A percentile compares a stretch with the other conserved stretches of the same genome.
Evolutionary conservation across 2,329 filamentous ascomycete genomes (phyloP).

Genomic region (Macrophomina phaseolina): DNA sequence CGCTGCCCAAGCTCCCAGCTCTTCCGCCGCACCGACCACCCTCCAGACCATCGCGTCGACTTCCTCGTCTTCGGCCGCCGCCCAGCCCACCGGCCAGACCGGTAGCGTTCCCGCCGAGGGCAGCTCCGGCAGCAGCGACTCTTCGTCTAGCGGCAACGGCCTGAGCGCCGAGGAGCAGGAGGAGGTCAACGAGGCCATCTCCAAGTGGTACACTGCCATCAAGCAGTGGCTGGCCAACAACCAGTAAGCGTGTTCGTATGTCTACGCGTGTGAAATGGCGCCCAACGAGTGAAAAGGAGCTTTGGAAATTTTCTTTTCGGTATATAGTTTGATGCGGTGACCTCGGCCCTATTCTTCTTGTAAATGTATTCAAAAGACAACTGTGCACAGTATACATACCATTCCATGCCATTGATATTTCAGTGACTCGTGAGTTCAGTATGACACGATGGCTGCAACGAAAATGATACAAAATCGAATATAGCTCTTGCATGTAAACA

Average conservation of each 20-base stretch:
- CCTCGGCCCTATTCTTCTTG: constrained; percentile 13
- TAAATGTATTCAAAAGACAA: constrained; percentile 24
- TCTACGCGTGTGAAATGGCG: background rate
- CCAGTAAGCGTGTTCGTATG: background rate
- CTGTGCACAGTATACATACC: constrained; percentile 15
- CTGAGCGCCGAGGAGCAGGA: constrained; percentile 13
- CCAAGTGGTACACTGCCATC: background rate
- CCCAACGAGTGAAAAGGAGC: background rate
- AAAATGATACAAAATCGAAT: no score
- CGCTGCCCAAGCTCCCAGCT: background rate
- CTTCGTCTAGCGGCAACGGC: constrained; percentile 5
- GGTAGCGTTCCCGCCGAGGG: constrained; percentile 12
- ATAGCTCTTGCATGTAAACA: no score
- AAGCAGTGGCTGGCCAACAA: constrained; percentile 4
- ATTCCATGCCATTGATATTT: background rate
- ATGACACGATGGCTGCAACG: no score
- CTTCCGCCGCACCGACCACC: constrained; percentile 7
- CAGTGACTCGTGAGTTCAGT: background rate
- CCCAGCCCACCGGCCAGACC: constrained; percentile 19
- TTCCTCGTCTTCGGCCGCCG: background rate
- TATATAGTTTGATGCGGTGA: constrained; percentile 12
- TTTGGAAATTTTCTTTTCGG: background rate
- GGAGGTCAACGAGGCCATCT: constrained; percentile 12
- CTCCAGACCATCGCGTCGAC: constrained; percentile 7
- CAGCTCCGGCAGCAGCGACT: background rate